These are phyloP conservation scores for Stenocarpella maydis DNA, from an alignment of 2,329 filamentous ascomycete genomes.

Conservation along the genomic window DNA sequence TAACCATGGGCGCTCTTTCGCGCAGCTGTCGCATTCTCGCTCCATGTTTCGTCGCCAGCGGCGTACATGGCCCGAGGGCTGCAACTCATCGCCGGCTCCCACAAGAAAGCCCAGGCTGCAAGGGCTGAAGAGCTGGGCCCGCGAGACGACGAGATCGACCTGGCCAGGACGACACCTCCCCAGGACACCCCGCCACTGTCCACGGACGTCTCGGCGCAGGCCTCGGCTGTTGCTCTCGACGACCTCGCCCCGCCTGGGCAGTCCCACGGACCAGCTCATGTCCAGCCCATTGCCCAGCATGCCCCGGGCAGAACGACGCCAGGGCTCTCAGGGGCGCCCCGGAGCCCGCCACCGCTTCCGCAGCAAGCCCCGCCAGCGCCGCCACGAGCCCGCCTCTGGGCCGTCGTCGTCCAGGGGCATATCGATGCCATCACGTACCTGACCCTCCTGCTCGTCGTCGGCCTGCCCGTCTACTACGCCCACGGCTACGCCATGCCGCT, in stretches of 20 bases:
- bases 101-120: constrained; percentile 60
- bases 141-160: constrained; percentile 57
- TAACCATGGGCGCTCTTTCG: no score
- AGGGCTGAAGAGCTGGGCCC: constrained; percentile 59
- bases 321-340: constrained; percentile 38
- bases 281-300: constrained; percentile 8
- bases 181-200: constrained; percentile 34
- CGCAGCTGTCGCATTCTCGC: constrained; percentile 63
- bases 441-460: constrained; percentile 56
- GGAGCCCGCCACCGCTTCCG: constrained; percentile 39
- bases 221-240: constrained; percentile 34
- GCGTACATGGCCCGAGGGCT: constrained; percentile 63
- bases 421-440: constrained; percentile 56
- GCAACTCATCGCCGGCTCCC: constrained; percentile 59
- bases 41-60: constrained; percentile 59
- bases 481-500: constrained; percentile 60
- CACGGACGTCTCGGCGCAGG: constrained; percentile 30
- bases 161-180: constrained; percentile 44
- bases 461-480: constrained; percentile 63
- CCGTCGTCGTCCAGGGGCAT: constrained; percentile 53
- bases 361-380: constrained; percentile 52
- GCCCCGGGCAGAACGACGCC: constrained; percentile 34
- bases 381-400: constrained; percentile 59
- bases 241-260: constrained; percentile 35
- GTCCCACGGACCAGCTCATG: constrained; percentile 31